Percentiles rank a stretch among this genome's conserved stretches.
phyloP scores from a whole-genome alignment of 768 basidiomycete genomes.

The Clathrus columnatus region DNA sequence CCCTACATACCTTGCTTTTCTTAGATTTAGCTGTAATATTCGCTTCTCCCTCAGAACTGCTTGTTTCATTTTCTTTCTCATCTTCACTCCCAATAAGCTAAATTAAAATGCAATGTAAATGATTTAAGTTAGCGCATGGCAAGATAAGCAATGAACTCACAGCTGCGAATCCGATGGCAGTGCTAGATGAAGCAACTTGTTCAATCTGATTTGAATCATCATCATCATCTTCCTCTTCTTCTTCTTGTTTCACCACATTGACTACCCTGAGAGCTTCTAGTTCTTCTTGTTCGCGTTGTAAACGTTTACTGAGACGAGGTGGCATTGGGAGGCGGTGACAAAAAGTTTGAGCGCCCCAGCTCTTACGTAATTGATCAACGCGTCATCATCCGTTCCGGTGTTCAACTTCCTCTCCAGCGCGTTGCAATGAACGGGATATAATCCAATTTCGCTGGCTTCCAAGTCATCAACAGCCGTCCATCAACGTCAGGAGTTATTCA shows the following conservation, averaged over 20 bases:
- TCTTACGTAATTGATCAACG: neutral
- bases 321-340: constrained; percentile 50
- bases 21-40: neutral
- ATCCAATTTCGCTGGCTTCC: too few relatives aligned
- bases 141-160: constrained; percentile 13
- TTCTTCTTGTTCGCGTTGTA: constrained; percentile 80
- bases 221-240: constrained; percentile 5
- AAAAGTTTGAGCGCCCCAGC: neutral
- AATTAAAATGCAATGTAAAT: too few relatives aligned
- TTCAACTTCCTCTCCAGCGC: too few relatives aligned
- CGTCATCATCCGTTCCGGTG: too few relatives aligned
- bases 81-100: constrained; percentile 26
- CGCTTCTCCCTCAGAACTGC: constrained; percentile 31
- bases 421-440: too few relatives aligned
- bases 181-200: neutral
- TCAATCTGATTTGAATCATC: constrained; percentile 11
- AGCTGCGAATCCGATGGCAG: constrained; percentile 17
- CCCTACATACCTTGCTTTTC: constrained; percentile 16
- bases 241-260: neutral
- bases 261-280: constrained; percentile 38
- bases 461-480: too few relatives aligned
- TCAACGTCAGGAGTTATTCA: too few relatives aligned
- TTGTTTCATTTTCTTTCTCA: constrained; percentile 22
- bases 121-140: too few relatives aligned
- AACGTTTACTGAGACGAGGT: constrained; percentile 72